Evolutionary conservation across 768 basidiomycete genomes (phyloP).

Genomic region (Austroboletus eburneus): DNA sequence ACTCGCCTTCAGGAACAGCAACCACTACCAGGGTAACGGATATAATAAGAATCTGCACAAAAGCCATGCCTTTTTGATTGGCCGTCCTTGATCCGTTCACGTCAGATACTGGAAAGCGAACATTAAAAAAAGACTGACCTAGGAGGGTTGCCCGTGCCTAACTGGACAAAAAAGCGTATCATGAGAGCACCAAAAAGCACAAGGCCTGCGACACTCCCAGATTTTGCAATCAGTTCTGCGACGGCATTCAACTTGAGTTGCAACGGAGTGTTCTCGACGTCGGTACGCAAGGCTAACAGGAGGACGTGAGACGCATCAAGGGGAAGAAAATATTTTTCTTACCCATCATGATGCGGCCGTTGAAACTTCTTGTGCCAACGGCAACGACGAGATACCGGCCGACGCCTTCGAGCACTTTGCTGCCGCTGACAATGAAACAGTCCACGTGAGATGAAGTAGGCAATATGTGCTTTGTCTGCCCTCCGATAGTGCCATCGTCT

Average conservation of each 20-base stretch:
- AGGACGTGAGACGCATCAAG: neutral
- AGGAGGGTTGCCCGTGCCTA: slow-evolving; percentile 55
- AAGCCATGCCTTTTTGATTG: slow-evolving; percentile 81
- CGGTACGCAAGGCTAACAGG: slow-evolving; percentile 79
- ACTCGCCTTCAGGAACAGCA: slow-evolving; percentile 76
- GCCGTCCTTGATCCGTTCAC: slow-evolving; percentile 44
- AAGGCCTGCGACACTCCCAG: slow-evolving; percentile 79
- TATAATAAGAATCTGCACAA: slow-evolving; percentile 92
- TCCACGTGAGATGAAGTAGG: slow-evolving; percentile 58
- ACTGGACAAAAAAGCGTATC: slow-evolving; percentile 93
- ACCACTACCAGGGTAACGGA: slow-evolving; percentile 89
- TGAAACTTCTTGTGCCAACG: slow-evolving; percentile 90
- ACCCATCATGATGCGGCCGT: slow-evolving; percentile 99
- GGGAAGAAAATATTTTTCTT: slow-evolving; percentile 20
- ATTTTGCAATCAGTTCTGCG: slow-evolving; percentile 94
- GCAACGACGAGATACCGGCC: slow-evolving; percentile 91
- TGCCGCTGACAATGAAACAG: slow-evolving; percentile 88
- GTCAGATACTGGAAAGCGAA: slow-evolving; percentile 4
- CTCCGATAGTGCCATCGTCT: slow-evolving; percentile 23
- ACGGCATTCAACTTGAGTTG: slow-evolving; percentile 90
- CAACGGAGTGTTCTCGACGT: slow-evolving; percentile 85
- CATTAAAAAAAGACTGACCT: slow-evolving; percentile 37
- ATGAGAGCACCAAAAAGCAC: slow-evolving; percentile 79
- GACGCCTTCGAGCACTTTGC: slow-evolving; percentile 92
- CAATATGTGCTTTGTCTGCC: slow-evolving; percentile 10